phyloP scores from a whole-genome alignment of 768 basidiomycete genomes.

The Boletus speciosus region DNA sequence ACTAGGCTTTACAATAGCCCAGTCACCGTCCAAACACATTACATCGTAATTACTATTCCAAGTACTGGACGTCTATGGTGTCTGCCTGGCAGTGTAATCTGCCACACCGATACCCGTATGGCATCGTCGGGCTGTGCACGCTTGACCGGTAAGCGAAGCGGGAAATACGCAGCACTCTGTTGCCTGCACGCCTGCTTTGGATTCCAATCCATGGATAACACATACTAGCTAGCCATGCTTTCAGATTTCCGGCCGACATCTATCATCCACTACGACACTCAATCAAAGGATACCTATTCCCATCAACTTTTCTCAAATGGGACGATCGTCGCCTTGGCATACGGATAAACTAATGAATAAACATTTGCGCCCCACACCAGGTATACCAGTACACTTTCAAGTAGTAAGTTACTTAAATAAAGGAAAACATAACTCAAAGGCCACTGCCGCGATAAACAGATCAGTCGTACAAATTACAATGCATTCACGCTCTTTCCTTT shows the following conservation, averaged over 20 bases:
- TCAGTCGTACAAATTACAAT: background rate
- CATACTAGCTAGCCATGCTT: background rate
- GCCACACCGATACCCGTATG: background rate
- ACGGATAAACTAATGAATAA: background rate
- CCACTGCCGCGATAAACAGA: background rate
- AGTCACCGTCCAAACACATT: background rate
- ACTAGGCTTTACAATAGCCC: background rate
- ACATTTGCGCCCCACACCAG: background rate
- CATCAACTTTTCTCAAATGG: background rate
- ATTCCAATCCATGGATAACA: background rate
- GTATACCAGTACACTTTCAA: too few relatives aligned
- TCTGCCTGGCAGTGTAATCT: too few relatives aligned
- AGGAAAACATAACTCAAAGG: background rate
- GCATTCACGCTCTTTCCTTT: background rate
- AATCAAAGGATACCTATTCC: too few relatives aligned
- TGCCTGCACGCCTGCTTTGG: background rate
- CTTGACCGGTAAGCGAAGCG: background rate
- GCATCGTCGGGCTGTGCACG: background rate
- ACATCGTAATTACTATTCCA: background rate
- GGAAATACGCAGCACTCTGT: background rate
- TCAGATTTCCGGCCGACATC: background rate
- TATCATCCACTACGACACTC: background rate
- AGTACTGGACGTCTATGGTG: background rate
- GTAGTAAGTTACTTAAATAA: background rate
- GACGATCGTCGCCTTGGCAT: background rate